Percentiles rank a stretch among this genome's conserved stretches.
These are phyloP conservation scores for Neofusicoccum sp. DNA, from an alignment of 2,329 filamentous ascomycete species.

Conservation along the genomic window DNA sequence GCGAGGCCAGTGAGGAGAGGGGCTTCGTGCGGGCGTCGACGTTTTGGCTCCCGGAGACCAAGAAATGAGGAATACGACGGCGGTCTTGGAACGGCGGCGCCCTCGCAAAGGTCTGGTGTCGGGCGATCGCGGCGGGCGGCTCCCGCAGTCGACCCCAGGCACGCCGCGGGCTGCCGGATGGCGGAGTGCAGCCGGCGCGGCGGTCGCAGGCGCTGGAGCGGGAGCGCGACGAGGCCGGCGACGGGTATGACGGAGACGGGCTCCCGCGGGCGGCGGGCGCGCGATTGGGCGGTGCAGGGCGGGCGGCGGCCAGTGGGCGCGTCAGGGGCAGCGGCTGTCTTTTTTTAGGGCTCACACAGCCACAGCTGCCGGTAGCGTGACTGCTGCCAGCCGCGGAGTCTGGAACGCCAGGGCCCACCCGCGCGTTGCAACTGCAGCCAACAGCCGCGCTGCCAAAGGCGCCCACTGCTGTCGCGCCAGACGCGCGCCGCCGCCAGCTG, in stretches of 20 bases:
- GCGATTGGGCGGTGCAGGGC: neutral
- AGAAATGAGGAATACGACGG: conserved; percentile 6
- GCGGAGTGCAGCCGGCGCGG: neutral
- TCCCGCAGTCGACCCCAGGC: neutral
- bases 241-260: conserved; percentile 2
- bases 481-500: neutral
- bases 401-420: conserved; percentile 8
- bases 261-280: neutral
- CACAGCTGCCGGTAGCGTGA: conserved; percentile 14
- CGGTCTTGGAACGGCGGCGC: neutral
- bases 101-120: neutral
- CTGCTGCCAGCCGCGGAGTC: neutral
- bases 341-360: conserved; percentile 17
- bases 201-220: neutral
- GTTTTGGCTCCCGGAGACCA: neutral
- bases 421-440: conserved; percentile 3
- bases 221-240: neutral
- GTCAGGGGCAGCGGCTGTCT: conserved; percentile 1
- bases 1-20: neutral
- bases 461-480: neutral
- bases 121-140: neutral
- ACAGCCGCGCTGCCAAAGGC: conserved; percentile 12
- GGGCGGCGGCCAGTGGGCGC: neutral
- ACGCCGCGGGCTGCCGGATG: neutral
- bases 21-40: neutral